These are phyloP conservation scores for Cryptococcus hybrid DNA, from an alignment of 1,284 basidiomycete species.

Conservation along the genomic window DNA sequence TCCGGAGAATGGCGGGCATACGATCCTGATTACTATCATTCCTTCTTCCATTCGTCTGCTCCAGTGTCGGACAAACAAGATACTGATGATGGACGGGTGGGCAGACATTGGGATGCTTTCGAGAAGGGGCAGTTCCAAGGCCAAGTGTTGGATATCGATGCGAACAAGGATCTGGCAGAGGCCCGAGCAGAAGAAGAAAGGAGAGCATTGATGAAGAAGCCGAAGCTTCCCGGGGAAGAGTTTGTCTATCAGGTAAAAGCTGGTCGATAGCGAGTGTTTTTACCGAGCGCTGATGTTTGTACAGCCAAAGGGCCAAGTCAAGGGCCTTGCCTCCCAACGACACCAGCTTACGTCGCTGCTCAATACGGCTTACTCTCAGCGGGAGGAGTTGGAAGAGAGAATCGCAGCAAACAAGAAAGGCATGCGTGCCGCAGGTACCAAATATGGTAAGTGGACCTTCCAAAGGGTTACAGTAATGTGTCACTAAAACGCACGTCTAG, in stretches of 20 bases:
- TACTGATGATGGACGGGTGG: slow-evolving; percentile 31
- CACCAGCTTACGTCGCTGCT: slow-evolving; percentile 48
- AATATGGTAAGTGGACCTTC: slow-evolving; percentile 39
- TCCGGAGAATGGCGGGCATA: slow-evolving; percentile 75
- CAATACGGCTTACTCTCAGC: slow-evolving; percentile 36
- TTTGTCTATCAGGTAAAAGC: slow-evolving; percentile 42
- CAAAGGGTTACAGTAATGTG: not conserved
- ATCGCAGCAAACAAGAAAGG: slow-evolving; percentile 48
- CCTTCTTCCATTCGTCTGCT: slow-evolving; percentile 52
- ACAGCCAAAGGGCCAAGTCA: slow-evolving; percentile 43
- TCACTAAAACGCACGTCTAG: not conserved
- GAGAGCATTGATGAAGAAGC: slow-evolving; percentile 25
- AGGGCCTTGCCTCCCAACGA: slow-evolving; percentile 45
- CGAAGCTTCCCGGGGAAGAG: slow-evolving; percentile 28
- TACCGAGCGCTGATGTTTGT: not conserved
- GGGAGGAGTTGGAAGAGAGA: slow-evolving; percentile 43
- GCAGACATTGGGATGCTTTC: slow-evolving; percentile 44
- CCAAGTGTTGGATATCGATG: slow-evolving; percentile 38
- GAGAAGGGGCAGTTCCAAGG: slow-evolving; percentile 23
- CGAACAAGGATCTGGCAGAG: slow-evolving; percentile 27
- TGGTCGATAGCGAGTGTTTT: not conserved
- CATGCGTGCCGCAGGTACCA: slow-evolving; percentile 38
- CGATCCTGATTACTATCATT: slow-evolving; percentile 70
- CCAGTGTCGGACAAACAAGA: slow-evolving; percentile 4
- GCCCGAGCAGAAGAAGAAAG: slow-evolving; percentile 32